Percentiles rank a stretch among this genome's conserved stretches.
Conservation (phyloP, 2,329 filamentous ascomycete genomes). For the Paramyrothecium sp. region DNA sequence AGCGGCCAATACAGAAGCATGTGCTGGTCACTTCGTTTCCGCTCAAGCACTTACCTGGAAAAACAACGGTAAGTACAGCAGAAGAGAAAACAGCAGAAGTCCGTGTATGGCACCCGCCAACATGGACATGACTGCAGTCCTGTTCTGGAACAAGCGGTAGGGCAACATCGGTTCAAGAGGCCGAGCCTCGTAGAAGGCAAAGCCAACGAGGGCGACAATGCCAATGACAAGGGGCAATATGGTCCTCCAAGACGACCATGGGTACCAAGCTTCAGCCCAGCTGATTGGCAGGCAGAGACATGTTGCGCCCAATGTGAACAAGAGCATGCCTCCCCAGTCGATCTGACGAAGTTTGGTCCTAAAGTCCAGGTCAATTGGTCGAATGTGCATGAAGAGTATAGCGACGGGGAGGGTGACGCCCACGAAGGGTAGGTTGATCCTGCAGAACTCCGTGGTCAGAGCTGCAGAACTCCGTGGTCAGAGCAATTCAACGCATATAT, state of each 20-base stretch:
- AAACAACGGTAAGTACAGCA: constrained; percentile 28
- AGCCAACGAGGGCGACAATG: constrained; percentile 19
- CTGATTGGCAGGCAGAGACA: constrained; percentile 26
- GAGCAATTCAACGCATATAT: too few relatives aligned
- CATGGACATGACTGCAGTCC: constrained; percentile 23
- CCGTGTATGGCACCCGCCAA: constrained; percentile 26
- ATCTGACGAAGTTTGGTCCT: constrained; percentile 12
- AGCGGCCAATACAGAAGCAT: too few relatives aligned
- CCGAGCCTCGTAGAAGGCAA: constrained; percentile 24
- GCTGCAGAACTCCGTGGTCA: too few relatives aligned
- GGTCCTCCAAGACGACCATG: constrained; percentile 30
- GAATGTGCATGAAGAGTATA: constrained; percentile 18
- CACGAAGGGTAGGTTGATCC: constrained; percentile 28
- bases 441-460: too few relatives aligned
- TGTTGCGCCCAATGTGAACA: constrained; percentile 21
- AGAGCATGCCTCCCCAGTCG: constrained; percentile 27
- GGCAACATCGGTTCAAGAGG: constrained; percentile 26
- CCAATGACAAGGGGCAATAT: constrained; percentile 30
- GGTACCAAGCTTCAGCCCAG: constrained; percentile 29
- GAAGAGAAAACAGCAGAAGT: constrained; percentile 20
- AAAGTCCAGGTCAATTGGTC: constrained; percentile 6
- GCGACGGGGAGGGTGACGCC: constrained; percentile 14
- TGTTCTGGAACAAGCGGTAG: constrained; percentile 22
- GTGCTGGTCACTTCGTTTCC: too few relatives aligned
- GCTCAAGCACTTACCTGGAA: too few relatives aligned